Evolutionary conservation across 495 filamentous ascomycete species (phyloP).

Genomic region (Talaromyces borbonicus): DNA sequence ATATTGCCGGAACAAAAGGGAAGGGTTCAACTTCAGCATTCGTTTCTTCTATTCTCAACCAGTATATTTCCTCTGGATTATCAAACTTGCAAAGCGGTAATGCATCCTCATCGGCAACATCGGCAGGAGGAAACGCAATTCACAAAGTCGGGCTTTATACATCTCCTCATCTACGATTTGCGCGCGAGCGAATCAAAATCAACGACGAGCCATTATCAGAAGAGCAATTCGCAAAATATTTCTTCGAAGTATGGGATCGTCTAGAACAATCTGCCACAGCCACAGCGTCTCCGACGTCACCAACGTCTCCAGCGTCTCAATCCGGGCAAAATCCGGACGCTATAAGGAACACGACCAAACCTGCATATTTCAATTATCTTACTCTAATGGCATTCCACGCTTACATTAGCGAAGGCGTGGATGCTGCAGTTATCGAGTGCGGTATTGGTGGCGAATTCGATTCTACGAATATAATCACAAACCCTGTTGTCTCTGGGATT

Average conservation of each 20-base stretch:
- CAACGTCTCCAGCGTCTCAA: too few relatives aligned
- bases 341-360: conserved; percentile 46
- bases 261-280: conserved; percentile 44
- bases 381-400: conserved; percentile 85
- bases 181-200: conserved; percentile 82
- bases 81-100: too few relatives aligned
- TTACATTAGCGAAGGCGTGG: conserved; percentile 70
- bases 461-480: conserved; percentile 77
- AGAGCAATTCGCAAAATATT: conserved; percentile 68
- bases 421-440: conserved; percentile 81
- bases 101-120: conserved; percentile 13
- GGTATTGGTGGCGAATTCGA: conserved; percentile 93
- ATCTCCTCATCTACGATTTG: conserved; percentile 79
- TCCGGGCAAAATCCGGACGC: conserved; percentile 30
- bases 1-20: conserved; percentile 89
- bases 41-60: conserved; percentile 48
- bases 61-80: too few relatives aligned
- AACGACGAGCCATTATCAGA: conserved; percentile 66
- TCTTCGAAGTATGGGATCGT: conserved; percentile 83
- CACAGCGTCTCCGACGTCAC: too few relatives aligned
- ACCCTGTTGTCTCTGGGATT: conserved; percentile 65
- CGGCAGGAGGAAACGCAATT: conserved; percentile 19
- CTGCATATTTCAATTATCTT: conserved; percentile 83
- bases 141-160: conserved; percentile 74
- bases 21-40: conserved; percentile 57